phyloP scores from a whole-genome alignment of 73 alveolate genomes.

The Paramecium octaurelia region DNA sequence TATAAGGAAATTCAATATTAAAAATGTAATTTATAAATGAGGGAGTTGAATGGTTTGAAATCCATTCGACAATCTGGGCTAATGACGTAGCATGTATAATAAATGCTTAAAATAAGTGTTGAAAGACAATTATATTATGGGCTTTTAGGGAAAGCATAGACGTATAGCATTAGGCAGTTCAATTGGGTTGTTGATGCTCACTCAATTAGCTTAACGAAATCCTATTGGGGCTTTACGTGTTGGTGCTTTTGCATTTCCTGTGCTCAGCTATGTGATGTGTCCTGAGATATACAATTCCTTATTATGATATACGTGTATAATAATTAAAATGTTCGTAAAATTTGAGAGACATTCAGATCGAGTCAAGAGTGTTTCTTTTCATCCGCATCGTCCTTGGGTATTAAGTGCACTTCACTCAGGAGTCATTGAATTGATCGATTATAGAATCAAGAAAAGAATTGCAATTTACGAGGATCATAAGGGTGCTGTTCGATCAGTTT shows the following conservation, averaged over 20 bases:
- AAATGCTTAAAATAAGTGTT: neutral
- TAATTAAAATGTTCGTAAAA: slow-evolving; percentile 68
- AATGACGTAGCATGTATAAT: neutral
- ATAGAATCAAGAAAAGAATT: slow-evolving; percentile 69
- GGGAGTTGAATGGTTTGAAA: neutral
- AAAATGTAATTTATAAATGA: neutral
- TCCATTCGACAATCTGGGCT: neutral
- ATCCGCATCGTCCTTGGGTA: slow-evolving; percentile 96
- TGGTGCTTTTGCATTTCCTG: neutral
- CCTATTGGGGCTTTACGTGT: neutral
- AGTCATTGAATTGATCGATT: slow-evolving; percentile 94
- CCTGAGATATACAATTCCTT: slow-evolving; percentile 19
- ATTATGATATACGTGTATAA: neutral
- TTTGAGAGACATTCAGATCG: slow-evolving; percentile 94
- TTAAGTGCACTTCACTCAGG: slow-evolving; percentile 83
- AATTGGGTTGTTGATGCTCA: neutral
- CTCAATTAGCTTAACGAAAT: neutral
- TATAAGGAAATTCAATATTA: neutral
- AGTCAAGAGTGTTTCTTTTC: slow-evolving; percentile 96
- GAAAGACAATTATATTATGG: neutral
- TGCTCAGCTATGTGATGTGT: neutral
- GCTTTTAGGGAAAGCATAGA: neutral
- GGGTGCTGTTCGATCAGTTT: slow-evolving; percentile 67
- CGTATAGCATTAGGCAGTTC: neutral
- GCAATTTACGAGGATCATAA: slow-evolving; percentile 85